Evolutionary conservation across 306 rosid species (phyloP).

Genomic region (Lathyrus aphaca): DNA sequence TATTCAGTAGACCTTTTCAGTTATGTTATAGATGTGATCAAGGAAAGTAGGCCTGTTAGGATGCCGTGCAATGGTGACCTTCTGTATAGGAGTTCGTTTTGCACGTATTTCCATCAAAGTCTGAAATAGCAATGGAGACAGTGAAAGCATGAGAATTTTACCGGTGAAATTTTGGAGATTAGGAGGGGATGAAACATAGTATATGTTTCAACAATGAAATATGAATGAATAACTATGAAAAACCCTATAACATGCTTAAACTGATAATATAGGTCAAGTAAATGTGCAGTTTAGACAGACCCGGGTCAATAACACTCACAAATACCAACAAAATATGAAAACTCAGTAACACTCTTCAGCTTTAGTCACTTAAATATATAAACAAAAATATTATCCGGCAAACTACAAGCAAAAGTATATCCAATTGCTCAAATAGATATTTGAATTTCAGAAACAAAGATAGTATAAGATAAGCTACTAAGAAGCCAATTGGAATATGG

Average conservation of each 20-base stretch:
- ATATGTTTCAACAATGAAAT: slow-evolving; percentile 20
- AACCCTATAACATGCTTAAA: neutral
- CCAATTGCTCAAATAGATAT: slow-evolving; percentile 13
- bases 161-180: neutral
- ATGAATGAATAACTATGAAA: neutral
- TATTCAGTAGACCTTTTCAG: slow-evolving; percentile 69
- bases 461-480: slow-evolving; percentile 23
- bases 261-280: slow-evolving; percentile 24
- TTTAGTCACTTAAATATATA: slow-evolving; percentile 2
- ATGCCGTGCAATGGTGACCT: slow-evolving; percentile 85
- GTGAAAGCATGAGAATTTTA: slow-evolving; percentile 30
- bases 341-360: slow-evolving; percentile 16
- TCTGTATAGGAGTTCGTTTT: slow-evolving; percentile 80
- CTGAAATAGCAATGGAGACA: slow-evolving; percentile 53
- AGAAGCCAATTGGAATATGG: slow-evolving; percentile 1
- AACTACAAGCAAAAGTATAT: slow-evolving; percentile 2
- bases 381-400: slow-evolving; percentile 20
- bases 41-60: slow-evolving; percentile 98
- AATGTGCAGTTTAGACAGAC: slow-evolving; percentile 8
- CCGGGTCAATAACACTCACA: slow-evolving; percentile 27
- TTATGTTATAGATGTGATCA: slow-evolving; percentile 85
- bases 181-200: slow-evolving; percentile 13
- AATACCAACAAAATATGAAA: slow-evolving; percentile 13
- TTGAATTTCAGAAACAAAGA: slow-evolving; percentile 31
- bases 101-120: slow-evolving; percentile 71